phyloP scores from a whole-genome alignment of 2,329 filamentous ascomycete genomes.

The Cordyceps javanica region DNA sequence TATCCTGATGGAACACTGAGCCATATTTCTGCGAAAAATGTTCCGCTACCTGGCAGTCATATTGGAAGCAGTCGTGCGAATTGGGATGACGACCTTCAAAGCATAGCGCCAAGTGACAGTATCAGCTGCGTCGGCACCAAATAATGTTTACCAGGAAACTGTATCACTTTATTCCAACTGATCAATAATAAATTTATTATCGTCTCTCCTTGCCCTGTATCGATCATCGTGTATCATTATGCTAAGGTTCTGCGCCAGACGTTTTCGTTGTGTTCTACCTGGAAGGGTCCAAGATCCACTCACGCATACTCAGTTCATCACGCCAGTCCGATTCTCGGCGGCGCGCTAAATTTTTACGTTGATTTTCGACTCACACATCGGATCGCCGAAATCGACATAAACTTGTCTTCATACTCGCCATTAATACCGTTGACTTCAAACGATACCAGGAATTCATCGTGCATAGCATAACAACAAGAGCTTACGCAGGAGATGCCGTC shows the following conservation, averaged over 20 bases:
- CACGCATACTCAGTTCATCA: too few species aligned
- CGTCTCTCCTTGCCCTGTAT: neutral
- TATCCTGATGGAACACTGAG: conserved; percentile 10
- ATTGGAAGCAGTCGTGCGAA: conserved; percentile 34
- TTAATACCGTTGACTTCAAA: neutral
- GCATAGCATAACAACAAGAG: neutral
- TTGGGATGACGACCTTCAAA: conserved; percentile 44
- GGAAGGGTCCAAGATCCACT: conserved; percentile 2
- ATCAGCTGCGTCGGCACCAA: conserved; percentile 52
- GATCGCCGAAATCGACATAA: neutral
- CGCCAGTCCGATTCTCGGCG: conserved; percentile 9
- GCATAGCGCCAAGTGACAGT: conserved; percentile 54
- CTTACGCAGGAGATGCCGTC: conserved; percentile 35
- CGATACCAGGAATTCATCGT: neutral
- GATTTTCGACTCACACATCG: neutral
- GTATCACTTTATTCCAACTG: neutral
- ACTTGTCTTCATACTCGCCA: neutral
- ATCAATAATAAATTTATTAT: neutral
- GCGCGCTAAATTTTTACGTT: conserved; percentile 3
- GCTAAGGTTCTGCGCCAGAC: neutral
- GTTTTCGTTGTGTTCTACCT: too few species aligned
- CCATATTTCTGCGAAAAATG: conserved; percentile 18
- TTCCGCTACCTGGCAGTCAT: conserved; percentile 19
- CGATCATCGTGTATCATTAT: neutral
- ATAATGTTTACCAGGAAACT: neutral